Base-by-base conservation (phyloP, 106 monocot genomes). In the Apostasia shenzhenica region DNA sequence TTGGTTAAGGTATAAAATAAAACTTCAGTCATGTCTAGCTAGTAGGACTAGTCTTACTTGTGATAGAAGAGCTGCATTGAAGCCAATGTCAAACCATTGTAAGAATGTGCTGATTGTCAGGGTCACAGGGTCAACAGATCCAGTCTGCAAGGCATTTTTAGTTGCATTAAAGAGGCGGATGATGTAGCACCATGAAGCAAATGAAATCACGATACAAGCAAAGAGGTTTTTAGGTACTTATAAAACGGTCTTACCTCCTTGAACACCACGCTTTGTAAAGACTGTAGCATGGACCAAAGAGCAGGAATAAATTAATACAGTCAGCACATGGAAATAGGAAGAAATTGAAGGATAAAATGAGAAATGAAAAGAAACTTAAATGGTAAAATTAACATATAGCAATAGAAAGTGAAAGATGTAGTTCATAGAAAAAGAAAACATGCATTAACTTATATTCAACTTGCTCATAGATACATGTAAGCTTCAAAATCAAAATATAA, bases 181-280 rank as follows among this genome's bases (percentile, higher is more conserved):
- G 3, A 45, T 48, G 48, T 12, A 9, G 45, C 10, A 1, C 1
- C 37, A 45, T 72, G 42, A 54, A 61, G 52, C 11, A 72, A 72
- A 62, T 0, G 8, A 45, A 62, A 45, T 38, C 40, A 59, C 41
- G 59, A 59, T 40, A 59, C 41, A 59, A 59, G 12, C 44, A 62
- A n/a, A 26, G 12, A 45, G 13, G 37, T 59, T 8, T 38, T 41
- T 8, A 41, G n/a, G 62, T 62, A 45, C 62, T 62, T 62, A 1
- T 44, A 13, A 3, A 50, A 50, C 4, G 50, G 73, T 1, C 67
- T 56, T 92, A 97, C 97, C 86, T 92, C 85, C 67, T 90, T 97
- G 74, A 97, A 92, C 62, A 92, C 84, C 67, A 97, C 89, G 76
- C 92, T 97, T 79, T 97, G 97, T 38, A 97, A 61, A 57, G 97